phyloP scores from a whole-genome alignment of 176 grass and related monocot genomes.

The Luzula sylvatica region DNA sequence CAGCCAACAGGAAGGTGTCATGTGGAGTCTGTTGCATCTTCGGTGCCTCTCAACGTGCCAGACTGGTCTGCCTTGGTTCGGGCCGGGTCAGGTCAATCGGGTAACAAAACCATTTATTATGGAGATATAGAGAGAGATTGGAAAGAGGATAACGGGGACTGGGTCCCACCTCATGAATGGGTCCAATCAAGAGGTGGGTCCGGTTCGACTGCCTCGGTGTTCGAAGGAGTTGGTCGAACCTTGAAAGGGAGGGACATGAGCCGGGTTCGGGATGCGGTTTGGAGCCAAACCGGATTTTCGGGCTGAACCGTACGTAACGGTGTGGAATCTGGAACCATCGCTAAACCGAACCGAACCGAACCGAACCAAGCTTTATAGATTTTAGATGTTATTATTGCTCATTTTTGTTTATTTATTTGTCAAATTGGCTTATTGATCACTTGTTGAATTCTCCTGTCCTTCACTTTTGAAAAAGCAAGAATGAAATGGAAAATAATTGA shows the following conservation, averaged over 20 bases:
- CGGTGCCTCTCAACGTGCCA: slow-evolving; percentile 20
- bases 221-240: not conserved
- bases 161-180: not conserved
- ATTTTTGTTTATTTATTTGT: not conserved
- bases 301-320: not conserved
- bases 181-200: not conserved
- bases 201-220: not conserved
- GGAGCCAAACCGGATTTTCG: not conserved
- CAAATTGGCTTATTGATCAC: not conserved
- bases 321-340: no score
- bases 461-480: not conserved
- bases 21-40: not conserved
- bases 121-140: not conserved
- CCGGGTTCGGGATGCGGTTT: not conserved
- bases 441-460: slow-evolving; percentile 8
- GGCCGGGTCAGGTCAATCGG: not conserved
- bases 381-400: not conserved
- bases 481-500: not conserved
- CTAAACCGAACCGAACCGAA: not conserved
- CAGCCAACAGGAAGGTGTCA: not conserved
- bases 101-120: not conserved
- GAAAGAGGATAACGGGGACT: not conserved
- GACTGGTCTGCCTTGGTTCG: slow-evolving; percentile 8
- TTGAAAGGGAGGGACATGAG: slow-evolving; percentile 1
- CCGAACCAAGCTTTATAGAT: not conserved